Evolutionary conservation across 192 early-diverging fungal species (phyloP), one percentile per base, ranked within the genome.

Genomic region (Gonapodya sp.): DNA sequence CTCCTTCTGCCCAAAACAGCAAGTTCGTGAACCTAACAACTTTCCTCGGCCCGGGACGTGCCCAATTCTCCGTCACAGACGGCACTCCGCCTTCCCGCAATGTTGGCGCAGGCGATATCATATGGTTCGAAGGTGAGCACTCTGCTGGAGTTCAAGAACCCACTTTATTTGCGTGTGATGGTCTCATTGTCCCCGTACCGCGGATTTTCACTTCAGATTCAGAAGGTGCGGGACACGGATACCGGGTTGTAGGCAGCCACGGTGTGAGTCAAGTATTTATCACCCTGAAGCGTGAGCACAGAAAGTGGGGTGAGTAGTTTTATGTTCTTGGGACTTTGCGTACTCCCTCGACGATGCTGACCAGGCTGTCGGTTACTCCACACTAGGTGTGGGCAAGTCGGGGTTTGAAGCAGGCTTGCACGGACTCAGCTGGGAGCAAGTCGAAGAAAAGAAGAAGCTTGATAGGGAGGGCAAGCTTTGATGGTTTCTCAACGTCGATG

Each of bases 11-110:
- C n/a, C 46, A 16, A 8, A 31, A 77, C 75, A 77, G 75, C 75
- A 77, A 77, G 75, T 77, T 31, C 75, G 30, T 77, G 18, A 77
- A 77, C 75, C 34, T 16, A 33, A 77, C 75, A 18, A 77, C 75
- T 31, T 77, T 18, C 30, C 75, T 77, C 30, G 18, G 30, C 30
- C 30, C 18, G 18, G 75, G 75, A 16, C 75, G 75, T 31, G 75
- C 75, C 75, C 30, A 77, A 34, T 77, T 77, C 34, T 8, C 2
- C 8, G 34, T 34, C 75, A 32, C 75, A 8, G 34, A 77, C 2
- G 75, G 75, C 31, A 18, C 16, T 8, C 18, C 75, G 75, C 30
- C 75, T 8, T 16, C 8, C 46, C 46, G 46, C 46, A 34, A 77
- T 8, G 75, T 77, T 34, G 75, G 75, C 75, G 34, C 30, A 33